Conservation (phyloP, 202 grass and related monocot species). For the Digitaria exilis region DNA sequence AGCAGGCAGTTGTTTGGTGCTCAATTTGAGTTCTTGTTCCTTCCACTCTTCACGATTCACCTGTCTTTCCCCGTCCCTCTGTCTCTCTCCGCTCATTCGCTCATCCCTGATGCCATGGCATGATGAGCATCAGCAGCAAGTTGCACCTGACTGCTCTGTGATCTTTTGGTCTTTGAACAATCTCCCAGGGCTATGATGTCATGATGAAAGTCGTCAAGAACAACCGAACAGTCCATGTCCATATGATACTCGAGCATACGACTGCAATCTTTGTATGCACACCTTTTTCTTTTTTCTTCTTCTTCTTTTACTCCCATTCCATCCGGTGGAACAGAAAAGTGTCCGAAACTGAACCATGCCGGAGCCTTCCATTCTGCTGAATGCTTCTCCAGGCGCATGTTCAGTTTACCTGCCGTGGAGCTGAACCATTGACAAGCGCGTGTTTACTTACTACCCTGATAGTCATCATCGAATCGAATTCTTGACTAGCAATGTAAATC, state of each 20-base stretch:
- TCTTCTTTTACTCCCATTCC: neutral
- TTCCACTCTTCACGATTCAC: slow-evolving; percentile 40
- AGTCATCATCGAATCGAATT: neutral
- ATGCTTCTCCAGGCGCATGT: neutral
- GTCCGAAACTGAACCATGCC: slow-evolving; percentile 31
- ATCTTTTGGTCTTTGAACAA: slow-evolving; percentile 39
- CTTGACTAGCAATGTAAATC: slow-evolving; percentile 21
- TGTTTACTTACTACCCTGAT: neutral
- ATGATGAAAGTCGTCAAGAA: slow-evolving; percentile 38
- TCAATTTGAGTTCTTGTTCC: slow-evolving; percentile 23
- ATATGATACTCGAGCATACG: slow-evolving; percentile 32
- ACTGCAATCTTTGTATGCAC: neutral
- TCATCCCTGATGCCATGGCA: slow-evolving; percentile 50
- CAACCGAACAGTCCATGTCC: slow-evolving; percentile 26
- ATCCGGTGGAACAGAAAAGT: slow-evolving; percentile 33
- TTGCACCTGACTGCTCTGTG: slow-evolving; percentile 25
- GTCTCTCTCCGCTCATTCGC: slow-evolving; percentile 17
- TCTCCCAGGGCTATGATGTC: slow-evolving; percentile 33
- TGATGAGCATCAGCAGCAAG: slow-evolving; percentile 37
- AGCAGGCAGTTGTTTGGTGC: slow-evolving; percentile 24
- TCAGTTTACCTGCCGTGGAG: slow-evolving; percentile 33
- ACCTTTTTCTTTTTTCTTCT: slow-evolving; percentile 5
- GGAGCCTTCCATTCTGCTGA: neutral
- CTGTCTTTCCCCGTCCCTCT: neutral
- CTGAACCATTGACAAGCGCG: slow-evolving; percentile 1